Conservation (phyloP, 2,329 filamentous ascomycete species). For the Fusarium keratoplasticum region DNA sequence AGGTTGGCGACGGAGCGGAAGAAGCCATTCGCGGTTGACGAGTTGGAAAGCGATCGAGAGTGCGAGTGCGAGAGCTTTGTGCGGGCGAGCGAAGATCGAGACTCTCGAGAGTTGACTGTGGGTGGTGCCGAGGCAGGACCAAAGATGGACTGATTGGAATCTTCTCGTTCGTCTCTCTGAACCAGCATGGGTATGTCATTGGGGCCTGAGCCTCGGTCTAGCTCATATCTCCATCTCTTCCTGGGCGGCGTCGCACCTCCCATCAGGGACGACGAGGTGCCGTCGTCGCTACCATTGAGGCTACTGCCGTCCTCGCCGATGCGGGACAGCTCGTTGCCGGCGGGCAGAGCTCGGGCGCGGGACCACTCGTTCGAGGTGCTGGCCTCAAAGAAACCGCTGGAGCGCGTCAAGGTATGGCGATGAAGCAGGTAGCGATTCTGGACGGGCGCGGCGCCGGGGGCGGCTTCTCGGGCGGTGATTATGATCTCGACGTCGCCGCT, state of each 20-base stretch:
- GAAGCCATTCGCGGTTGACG: conserved; percentile 64
- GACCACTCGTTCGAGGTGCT: conserved; percentile 83
- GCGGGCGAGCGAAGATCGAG: conserved; percentile 48
- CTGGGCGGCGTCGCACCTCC: conserved; percentile 33
- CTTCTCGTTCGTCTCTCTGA: conserved; percentile 71
- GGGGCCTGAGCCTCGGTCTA: conserved; percentile 79
- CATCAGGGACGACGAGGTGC: conserved; percentile 30
- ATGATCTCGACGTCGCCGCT: conserved; percentile 94
- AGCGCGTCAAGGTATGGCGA: conserved; percentile 86
- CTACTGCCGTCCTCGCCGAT: conserved; percentile 59
- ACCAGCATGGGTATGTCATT: conserved; percentile 90
- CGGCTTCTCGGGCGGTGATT: conserved; percentile 67
- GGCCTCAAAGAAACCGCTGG: conserved; percentile 93
- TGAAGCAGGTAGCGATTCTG: conserved; percentile 91
- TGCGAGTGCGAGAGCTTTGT: conserved; percentile 43
- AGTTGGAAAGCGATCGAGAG: conserved; percentile 65
- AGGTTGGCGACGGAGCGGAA: conserved; percentile 91
- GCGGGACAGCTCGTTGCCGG: conserved; percentile 62
- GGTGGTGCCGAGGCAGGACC: conserved; percentile 41
- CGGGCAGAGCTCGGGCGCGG: conserved; percentile 45
- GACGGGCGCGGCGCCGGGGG: conserved; percentile 33
- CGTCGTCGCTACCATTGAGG: conserved; percentile 37
- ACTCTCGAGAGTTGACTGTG: conserved; percentile 57
- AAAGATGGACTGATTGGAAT: conserved; percentile 47
- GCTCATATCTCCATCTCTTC: conserved; percentile 85